These are phyloP conservation scores for Xylaria multiplex DNA, from an alignment of 2,329 filamentous ascomycete species.

Conservation along the genomic window DNA sequence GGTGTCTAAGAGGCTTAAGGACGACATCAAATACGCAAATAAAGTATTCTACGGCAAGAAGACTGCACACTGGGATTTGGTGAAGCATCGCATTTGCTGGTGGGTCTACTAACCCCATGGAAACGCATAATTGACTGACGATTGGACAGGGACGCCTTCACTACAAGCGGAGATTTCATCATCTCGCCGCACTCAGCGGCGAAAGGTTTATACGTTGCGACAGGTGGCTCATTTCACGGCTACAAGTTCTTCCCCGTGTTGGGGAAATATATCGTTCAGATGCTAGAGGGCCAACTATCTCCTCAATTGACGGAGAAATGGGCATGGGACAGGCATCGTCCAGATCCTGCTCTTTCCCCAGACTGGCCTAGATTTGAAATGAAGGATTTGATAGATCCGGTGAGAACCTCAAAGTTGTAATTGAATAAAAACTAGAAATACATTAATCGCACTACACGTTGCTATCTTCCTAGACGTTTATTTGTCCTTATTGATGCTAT, in stretches of 20 bases:
- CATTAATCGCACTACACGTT: background rate
- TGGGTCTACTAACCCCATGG: slow-evolving; percentile 50
- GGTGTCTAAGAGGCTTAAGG: slow-evolving; percentile 63
- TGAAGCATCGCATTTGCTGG: slow-evolving; percentile 75
- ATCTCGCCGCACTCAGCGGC: slow-evolving; percentile 60
- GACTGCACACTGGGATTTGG: slow-evolving; percentile 65
- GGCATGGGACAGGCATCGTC: slow-evolving; percentile 70
- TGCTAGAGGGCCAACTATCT: slow-evolving; percentile 59
- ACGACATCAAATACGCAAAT: slow-evolving; percentile 67
- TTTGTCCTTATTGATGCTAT: background rate
- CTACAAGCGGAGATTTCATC: slow-evolving; percentile 70
- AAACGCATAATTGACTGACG: background rate
- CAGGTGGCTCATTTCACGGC: slow-evolving; percentile 70
- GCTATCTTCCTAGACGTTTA: background rate
- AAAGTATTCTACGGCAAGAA: slow-evolving; percentile 69
- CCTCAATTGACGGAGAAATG: slow-evolving; percentile 59
- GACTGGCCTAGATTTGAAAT: slow-evolving; percentile 37
- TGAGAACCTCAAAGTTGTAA: slow-evolving; percentile 32
- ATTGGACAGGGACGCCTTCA: slow-evolving; percentile 70
- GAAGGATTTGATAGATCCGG: slow-evolving; percentile 31
- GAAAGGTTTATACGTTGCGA: slow-evolving; percentile 35
- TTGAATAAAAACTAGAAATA: background rate
- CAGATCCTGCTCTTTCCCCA: slow-evolving; percentile 55
- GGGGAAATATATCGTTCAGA: slow-evolving; percentile 69
- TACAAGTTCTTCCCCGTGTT: slow-evolving; percentile 75